Evolutionary conservation across 2,329 filamentous ascomycete species (phyloP).

Genomic region (Fusarium globosum): DNA sequence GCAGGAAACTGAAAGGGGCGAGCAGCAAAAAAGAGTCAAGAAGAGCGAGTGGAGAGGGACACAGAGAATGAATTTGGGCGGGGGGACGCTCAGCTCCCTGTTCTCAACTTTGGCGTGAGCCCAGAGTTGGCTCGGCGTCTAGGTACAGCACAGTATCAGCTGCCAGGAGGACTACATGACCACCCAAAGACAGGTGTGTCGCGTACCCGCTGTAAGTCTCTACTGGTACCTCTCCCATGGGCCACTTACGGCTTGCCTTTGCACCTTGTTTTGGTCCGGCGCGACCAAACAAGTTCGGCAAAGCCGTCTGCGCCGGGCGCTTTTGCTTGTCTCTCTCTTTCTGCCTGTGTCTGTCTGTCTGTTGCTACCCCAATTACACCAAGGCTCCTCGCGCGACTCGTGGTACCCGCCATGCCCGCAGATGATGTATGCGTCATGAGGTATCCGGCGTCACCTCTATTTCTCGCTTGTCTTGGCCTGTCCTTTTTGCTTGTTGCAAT

Average conservation of each 20-base stretch:
- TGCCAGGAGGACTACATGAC: conserved; percentile 48
- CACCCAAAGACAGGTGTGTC: conserved; percentile 51
- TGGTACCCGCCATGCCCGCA: conserved; percentile 44
- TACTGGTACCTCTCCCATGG: conserved; percentile 46
- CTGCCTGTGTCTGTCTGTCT: conserved; percentile 23
- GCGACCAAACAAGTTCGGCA: conserved; percentile 43
- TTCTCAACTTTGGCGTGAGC: conserved; percentile 36
- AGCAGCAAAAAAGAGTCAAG: conserved; percentile 25
- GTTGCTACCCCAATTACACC: conserved; percentile 28
- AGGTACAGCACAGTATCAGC: conserved; percentile 55
- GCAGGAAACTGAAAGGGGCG: conserved; percentile 30
- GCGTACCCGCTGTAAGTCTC: conserved; percentile 52
- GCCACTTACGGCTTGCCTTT: conserved; percentile 43
- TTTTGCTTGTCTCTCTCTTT: conserved; percentile 33
- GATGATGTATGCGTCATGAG: conserved; percentile 42
- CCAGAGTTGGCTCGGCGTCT: conserved; percentile 27
- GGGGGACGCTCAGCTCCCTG: conserved; percentile 49
- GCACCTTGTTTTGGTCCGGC: conserved; percentile 44
- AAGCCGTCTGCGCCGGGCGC: conserved; percentile 35
- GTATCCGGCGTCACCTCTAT: conserved; percentile 31
- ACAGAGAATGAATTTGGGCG: conserved; percentile 39
- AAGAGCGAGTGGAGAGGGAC: conserved; percentile 47
- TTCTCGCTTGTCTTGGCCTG: conserved; percentile 15
- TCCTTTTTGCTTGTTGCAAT: conserved; percentile 14
- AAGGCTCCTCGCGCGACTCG: conserved; percentile 32